These are phyloP conservation scores for Podaxis sp. DNA, from an alignment of 768 basidiomycete species.

Conservation along the genomic window DNA sequence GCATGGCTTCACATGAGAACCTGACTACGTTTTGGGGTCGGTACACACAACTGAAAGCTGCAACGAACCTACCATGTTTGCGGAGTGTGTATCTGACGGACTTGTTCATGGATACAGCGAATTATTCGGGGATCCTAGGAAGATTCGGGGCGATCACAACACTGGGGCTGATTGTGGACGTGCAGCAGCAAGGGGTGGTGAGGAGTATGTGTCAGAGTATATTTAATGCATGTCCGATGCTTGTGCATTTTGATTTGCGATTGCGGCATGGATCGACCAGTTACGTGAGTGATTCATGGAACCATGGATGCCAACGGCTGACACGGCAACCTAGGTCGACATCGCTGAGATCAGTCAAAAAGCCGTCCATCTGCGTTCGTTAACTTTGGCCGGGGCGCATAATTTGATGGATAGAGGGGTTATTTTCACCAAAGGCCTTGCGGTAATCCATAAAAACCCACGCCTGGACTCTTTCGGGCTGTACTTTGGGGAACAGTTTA, in stretches of 20 bases:
- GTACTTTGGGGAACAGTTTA: constrained; percentile 5
- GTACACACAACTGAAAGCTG: constrained; percentile 1
- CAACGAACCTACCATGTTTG: neutral
- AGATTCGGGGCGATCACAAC: neutral
- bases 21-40: neutral
- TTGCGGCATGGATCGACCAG: neutral
- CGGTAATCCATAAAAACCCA: constrained; percentile 3
- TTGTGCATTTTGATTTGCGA: constrained; percentile 5
- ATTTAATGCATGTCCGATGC: constrained; percentile 2
- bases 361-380: neutral
- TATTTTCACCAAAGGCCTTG: neutral
- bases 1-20: neutral
- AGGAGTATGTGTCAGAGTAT: constrained; percentile 6
- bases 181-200: neutral
- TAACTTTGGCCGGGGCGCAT: neutral
- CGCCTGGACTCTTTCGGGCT: neutral
- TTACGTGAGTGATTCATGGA: neutral
- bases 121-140: neutral
- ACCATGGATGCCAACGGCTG: neutral
- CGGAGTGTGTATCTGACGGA: constrained; percentile 2
- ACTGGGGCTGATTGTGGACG: constrained; percentile 3
- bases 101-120: constrained; percentile 3
- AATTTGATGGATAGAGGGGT: neutral
- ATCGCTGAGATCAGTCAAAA: neutral
- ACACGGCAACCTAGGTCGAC: neutral